phyloP scores from a whole-genome alignment of 345 rosid species.

The Turritis glabra region DNA sequence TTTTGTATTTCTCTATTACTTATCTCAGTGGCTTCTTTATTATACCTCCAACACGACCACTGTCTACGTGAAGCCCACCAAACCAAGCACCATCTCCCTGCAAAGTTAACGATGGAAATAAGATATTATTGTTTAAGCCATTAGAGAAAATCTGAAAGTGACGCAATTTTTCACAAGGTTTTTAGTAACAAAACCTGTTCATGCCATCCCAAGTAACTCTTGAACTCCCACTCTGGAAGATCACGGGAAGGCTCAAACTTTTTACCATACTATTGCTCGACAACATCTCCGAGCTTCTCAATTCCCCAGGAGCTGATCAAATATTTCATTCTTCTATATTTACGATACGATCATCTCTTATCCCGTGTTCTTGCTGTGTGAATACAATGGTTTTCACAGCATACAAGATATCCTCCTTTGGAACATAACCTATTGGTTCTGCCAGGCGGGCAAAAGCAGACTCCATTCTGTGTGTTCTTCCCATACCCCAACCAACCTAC shows the following conservation, averaged over 20 bases:
- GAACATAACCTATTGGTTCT: constrained; percentile 86
- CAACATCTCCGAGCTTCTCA: constrained; percentile 78
- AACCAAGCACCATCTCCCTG: constrained; percentile 88
- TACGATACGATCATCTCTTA: constrained; percentile 98
- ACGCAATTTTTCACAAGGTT: background rate
- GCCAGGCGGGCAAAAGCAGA: constrained; percentile 82
- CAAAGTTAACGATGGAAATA: constrained; percentile 14
- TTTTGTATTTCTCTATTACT: constrained; percentile 88
- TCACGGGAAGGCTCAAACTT: constrained; percentile 76
- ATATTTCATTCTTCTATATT: constrained; percentile 91
- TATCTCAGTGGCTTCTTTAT: constrained; percentile 90
- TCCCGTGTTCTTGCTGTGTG: constrained; percentile 91
- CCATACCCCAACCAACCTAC: constrained; percentile 99
- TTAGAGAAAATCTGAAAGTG: background rate
- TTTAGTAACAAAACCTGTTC: constrained; percentile 62
- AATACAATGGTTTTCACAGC: constrained; percentile 94
- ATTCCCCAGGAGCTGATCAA: constrained; percentile 93
- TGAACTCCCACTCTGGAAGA: constrained; percentile 94
- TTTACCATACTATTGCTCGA: constrained; percentile 91
- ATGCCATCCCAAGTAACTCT: constrained; percentile 97
- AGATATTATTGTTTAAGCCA: background rate
- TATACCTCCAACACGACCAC: constrained; percentile 86
- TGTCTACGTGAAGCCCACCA: constrained; percentile 91
- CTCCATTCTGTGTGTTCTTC: constrained; percentile 91
- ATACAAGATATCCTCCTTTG: constrained; percentile 87